These are phyloP conservation scores for Pinus taeda DNA, from an alignment of 75 land plant species.

Conservation along the genomic window DNA sequence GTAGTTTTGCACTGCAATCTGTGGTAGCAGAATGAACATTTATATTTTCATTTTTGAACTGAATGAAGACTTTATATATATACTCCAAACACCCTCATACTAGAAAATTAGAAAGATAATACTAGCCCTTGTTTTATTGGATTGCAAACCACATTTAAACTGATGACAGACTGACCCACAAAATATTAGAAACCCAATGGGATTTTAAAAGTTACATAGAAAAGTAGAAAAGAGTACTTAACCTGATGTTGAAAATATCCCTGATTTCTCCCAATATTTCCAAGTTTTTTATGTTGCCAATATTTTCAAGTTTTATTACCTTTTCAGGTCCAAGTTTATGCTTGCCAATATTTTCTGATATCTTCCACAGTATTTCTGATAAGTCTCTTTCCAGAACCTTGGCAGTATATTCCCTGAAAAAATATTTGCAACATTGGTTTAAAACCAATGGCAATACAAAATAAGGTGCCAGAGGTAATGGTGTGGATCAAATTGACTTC, in stretches of 20 bases:
- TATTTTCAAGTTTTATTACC: no score
- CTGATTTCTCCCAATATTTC: no score
- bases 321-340: no score
- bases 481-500: constrained; percentile 1
- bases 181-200: not conserved
- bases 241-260: not conserved
- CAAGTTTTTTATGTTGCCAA: no score
- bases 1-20: not conserved
- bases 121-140: not conserved
- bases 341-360: no score
- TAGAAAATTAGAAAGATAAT: not conserved
- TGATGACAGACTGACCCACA: not conserved
- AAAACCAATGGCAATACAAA: not conserved
- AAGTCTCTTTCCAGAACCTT: no score
- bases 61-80: not conserved
- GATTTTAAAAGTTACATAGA: not conserved
- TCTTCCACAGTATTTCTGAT: no score
- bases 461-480: not conserved
- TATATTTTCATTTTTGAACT: not conserved
- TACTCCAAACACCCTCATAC: not conserved
- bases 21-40: not conserved
- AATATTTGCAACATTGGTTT: no score
- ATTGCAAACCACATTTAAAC: not conserved
- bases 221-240: not conserved
- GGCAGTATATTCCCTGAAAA: no score